Percentiles rank a stretch among this genome's conserved stretches.
phyloP scores from a whole-genome alignment of 2,329 filamentous ascomycete species.

The Pyrenochaeta sp. region DNA sequence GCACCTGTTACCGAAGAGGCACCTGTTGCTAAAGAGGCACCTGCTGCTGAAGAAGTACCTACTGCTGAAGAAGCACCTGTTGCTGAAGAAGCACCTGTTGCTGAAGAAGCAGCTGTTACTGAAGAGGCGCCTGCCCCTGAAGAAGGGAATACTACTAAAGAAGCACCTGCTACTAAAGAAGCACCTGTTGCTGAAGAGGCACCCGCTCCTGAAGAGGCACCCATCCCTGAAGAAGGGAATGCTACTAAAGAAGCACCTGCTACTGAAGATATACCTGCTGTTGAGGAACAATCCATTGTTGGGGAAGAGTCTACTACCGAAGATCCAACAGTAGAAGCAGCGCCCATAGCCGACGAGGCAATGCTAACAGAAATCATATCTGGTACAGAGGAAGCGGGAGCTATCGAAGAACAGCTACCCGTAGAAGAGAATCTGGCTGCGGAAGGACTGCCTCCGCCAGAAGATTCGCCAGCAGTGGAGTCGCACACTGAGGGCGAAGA shows the following conservation, averaged over 20 bases:
- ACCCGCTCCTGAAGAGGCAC: background rate
- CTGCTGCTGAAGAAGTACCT: background rate
- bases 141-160: too few relatives aligned
- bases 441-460: background rate
- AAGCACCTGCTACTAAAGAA: background rate
- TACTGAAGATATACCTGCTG: too few relatives aligned
- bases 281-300: too few relatives aligned
- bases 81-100: background rate
- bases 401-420: background rate
- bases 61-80: background rate
- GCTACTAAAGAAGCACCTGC: too few relatives aligned
- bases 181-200: background rate
- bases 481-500: slow-evolving; percentile 6
- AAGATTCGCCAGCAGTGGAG: background rate
- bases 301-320: background rate
- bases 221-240: too few relatives aligned
- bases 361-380: background rate
- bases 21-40: background rate
- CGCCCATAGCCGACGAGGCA: background rate
- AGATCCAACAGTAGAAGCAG: background rate
- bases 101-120: background rate
- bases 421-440: background rate
- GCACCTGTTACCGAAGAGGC: slow-evolving; percentile 2
- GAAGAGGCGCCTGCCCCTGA: slow-evolving; percentile 1
- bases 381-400: background rate